A percentile compares a stretch with the other conserved stretches of the same genome.
These are phyloP conservation scores for Lomentospora prolificans DNA, from an alignment of 2,329 filamentous ascomycete species.

Conservation along the genomic window DNA sequence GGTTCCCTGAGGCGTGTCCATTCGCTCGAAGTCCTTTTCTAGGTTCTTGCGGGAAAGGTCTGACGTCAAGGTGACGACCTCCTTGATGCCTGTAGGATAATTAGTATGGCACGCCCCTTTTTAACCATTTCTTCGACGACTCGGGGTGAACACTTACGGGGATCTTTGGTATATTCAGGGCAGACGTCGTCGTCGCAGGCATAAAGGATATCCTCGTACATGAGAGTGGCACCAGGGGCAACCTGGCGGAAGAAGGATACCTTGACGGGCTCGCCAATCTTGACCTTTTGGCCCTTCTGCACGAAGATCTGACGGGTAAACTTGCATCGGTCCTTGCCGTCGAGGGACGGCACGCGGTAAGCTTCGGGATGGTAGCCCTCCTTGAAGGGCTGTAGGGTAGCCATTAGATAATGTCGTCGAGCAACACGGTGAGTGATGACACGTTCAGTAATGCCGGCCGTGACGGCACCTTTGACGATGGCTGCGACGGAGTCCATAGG, in stretches of 20 bases:
- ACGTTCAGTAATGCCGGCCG: slow-evolving; percentile 92
- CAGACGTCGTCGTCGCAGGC: slow-evolving; percentile 97
- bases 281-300: slow-evolving; percentile 96
- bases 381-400: slow-evolving; percentile 96
- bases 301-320: slow-evolving; percentile 98
- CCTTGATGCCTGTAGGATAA: slow-evolving; percentile 75
- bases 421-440: slow-evolving; percentile 96
- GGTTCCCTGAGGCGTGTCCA: slow-evolving; percentile 96
- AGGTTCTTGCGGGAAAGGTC: slow-evolving; percentile 96
- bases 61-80: slow-evolving; percentile 93
- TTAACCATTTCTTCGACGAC: too few species aligned
- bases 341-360: slow-evolving; percentile 90
- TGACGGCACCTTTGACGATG: slow-evolving; percentile 97
- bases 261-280: slow-evolving; percentile 98
- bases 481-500: slow-evolving; percentile 98
- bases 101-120: slow-evolving; percentile 18
- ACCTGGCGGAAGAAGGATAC: slow-evolving; percentile 98
- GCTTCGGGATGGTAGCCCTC: slow-evolving; percentile 97
- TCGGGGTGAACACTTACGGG: too few species aligned
- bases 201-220: slow-evolving; percentile 98
- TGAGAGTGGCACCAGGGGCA: slow-evolving; percentile 89
- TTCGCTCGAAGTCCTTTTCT: slow-evolving; percentile 97
- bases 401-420: slow-evolving; percentile 97
- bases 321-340: slow-evolving; percentile 97
- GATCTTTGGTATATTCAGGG: slow-evolving; percentile 98